A percentile compares a stretch with the other conserved stretches of the same genome.
phyloP scores from a whole-genome alignment of 345 rosid species.

The Populus deltoides region DNA sequence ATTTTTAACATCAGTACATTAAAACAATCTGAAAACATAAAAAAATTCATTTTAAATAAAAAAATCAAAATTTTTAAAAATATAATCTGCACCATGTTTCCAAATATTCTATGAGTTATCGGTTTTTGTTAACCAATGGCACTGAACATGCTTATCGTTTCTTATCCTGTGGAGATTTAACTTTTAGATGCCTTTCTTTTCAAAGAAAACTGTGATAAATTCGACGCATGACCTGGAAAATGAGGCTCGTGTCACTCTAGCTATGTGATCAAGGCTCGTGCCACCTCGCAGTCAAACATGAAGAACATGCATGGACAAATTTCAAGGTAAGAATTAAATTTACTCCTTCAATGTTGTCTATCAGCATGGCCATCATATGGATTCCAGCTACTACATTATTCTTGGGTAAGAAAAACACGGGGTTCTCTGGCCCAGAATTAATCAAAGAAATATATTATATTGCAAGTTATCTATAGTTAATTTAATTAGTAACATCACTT shows the following conservation, averaged over 20 bases:
- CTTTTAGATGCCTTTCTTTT: neutral
- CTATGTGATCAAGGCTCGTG: neutral
- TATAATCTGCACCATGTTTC: accelerated
- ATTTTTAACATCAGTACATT: too few species aligned
- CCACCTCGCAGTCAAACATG: neutral
- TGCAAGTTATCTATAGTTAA: too few species aligned
- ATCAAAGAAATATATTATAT: too few species aligned
- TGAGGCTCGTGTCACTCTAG: neutral
- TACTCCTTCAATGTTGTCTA: neutral
- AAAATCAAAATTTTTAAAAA: too few species aligned
- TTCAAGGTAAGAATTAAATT: neutral
- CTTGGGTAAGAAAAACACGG: too few species aligned
- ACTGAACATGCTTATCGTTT: neutral
- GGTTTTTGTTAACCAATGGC: too few species aligned
- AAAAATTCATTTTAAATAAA: too few species aligned
- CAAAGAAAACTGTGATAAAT: constrained; percentile 1
- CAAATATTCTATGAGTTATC: too few species aligned
- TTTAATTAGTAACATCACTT: too few species aligned
- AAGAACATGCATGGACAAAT: neutral
- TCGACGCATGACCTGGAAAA: neutral
- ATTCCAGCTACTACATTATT: neutral
- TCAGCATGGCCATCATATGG: neutral
- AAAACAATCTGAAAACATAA: too few species aligned
- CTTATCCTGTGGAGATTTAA: neutral
- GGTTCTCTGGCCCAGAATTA: too few species aligned